These are phyloP conservation scores for Leccinum longicurvipes DNA, from an alignment of 768 basidiomycete genomes.

Conservation along the genomic window DNA sequence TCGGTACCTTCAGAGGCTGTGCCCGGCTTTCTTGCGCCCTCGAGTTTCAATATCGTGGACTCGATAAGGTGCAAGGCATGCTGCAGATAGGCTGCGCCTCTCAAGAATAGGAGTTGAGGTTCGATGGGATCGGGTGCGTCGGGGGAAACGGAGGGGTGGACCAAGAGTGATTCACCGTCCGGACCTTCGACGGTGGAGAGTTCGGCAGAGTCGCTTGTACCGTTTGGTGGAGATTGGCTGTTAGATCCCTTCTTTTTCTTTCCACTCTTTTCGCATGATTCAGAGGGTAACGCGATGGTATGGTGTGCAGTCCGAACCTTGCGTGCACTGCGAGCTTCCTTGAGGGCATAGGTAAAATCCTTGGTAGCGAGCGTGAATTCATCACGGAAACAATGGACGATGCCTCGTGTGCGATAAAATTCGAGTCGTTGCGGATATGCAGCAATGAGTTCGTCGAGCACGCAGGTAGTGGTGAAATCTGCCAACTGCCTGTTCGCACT, in stretches of 20 bases:
- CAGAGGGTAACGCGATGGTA: slow-evolving; percentile 36
- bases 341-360: slow-evolving; percentile 79
- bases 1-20: slow-evolving; percentile 65
- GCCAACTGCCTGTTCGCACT: slow-evolving; percentile 65
- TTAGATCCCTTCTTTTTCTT: slow-evolving; percentile 53
- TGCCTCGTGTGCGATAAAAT: slow-evolving; percentile 85
- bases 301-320: slow-evolving; percentile 59
- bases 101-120: slow-evolving; percentile 77
- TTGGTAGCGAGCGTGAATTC: slow-evolving; percentile 71
- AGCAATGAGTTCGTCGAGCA: slow-evolving; percentile 77
- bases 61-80: slow-evolving; percentile 77
- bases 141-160: slow-evolving; percentile 73
- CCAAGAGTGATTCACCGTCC: slow-evolving; percentile 47
- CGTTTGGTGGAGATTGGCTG: slow-evolving; percentile 64
- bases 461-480: slow-evolving; percentile 74
- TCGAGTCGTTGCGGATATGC: slow-evolving; percentile 73
- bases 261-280: slow-evolving; percentile 41
- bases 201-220: slow-evolving; percentile 52
- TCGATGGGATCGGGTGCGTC: slow-evolving; percentile 87
- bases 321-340: slow-evolving; percentile 69
- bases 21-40: slow-evolving; percentile 58
- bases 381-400: slow-evolving; percentile 86
- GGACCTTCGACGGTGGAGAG: slow-evolving; percentile 39
- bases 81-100: slow-evolving; percentile 80
- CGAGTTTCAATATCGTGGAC: slow-evolving; percentile 63